A percentile compares a stretch with the other conserved stretches of the same genome.
Conservation (phyloP, 352 stramenopile species). For the Elongisporangium undulatum region DNA sequence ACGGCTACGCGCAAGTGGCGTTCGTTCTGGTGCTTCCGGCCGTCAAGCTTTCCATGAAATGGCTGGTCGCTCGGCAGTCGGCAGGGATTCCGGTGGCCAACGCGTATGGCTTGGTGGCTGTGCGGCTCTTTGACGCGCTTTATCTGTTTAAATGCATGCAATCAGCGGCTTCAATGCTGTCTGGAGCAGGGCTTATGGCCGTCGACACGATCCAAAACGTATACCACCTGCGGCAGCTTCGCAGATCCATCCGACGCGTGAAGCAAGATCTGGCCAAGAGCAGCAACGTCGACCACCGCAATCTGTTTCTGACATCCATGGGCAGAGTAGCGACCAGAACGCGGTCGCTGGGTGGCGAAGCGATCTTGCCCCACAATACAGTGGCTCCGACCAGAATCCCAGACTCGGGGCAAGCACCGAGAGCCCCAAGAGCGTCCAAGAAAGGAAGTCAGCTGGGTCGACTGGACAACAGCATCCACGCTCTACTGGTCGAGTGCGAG, state of each 20-base stretch:
- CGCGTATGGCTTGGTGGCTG: background rate
- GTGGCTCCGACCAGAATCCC: background rate
- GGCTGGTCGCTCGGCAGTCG: background rate
- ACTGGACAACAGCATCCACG: background rate
- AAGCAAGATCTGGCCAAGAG: slow-evolving; percentile 13
- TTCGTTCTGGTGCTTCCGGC: background rate
- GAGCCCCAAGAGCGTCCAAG: background rate
- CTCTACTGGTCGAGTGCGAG: background rate
- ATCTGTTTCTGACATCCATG: background rate
- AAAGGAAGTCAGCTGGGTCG: background rate
- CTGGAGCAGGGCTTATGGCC: background rate
- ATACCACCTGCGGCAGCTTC: background rate
- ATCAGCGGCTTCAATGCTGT: background rate
- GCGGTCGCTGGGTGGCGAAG: background rate
- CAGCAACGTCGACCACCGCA: slow-evolving; percentile 13
- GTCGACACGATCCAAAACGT: background rate
- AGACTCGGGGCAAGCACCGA: background rate
- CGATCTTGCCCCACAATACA: background rate
- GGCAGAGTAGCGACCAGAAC: background rate
- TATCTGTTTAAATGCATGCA: background rate
- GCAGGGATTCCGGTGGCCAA: background rate
- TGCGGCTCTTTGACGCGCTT: background rate
- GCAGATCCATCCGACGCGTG: background rate
- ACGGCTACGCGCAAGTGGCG: background rate
- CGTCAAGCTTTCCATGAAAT: background rate